Evolutionary conservation across 2,329 filamentous ascomycete genomes (phyloP), one percentile per base, ranked within the genome.

Genomic region (Coniochaeta ligniaria): DNA sequence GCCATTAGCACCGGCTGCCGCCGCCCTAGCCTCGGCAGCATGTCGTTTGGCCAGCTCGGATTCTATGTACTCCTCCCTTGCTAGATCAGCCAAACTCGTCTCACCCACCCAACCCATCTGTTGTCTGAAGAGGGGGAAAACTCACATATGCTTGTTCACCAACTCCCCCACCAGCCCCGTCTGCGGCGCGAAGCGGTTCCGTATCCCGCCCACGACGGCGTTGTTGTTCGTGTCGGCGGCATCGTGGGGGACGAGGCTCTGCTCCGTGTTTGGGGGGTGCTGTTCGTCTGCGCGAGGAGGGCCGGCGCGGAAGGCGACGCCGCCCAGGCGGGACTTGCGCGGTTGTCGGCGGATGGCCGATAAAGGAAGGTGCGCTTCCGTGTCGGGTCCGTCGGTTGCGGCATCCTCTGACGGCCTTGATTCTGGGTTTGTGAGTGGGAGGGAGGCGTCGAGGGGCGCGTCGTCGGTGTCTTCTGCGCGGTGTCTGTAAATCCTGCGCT

Each of bases 61-160:
- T 80, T 92, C 90, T 92, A 93, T 87, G 76, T 90, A 93, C 77
- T 88, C 85, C 81, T 85, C 88, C 89, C 90, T 92, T 85, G 78
- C 80, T 82, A 79, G 77, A 85, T 92, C 85, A 92, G 89, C 76
- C 72, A 69, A n/a, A n/a, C n/a, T 72, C 70, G 70, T 62, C 47
- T 8, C 45, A 43, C n/a, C 36, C 43, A 1, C 63, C 36, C 6
- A 56, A 38, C n/a, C n/a, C n/a, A n/a, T n/a, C n/a, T n/a, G 35
- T 24, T 64, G 64, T 60, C 38, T 9, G 6, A 16, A 41, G 60
- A 47, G 45, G 54, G 38, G 22, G 59, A 26, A 47, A 58, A 84
- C 88, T 86, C 82, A 94, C 90, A 94, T 91, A 77, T 93, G 89
- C 75, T 80, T 88, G 72, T 92, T 88, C 63, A 87, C 81, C 24